phyloP scores from a whole-genome alignment of 1,284 basidiomycete species.

The Fomitiporia mediterranea region DNA sequence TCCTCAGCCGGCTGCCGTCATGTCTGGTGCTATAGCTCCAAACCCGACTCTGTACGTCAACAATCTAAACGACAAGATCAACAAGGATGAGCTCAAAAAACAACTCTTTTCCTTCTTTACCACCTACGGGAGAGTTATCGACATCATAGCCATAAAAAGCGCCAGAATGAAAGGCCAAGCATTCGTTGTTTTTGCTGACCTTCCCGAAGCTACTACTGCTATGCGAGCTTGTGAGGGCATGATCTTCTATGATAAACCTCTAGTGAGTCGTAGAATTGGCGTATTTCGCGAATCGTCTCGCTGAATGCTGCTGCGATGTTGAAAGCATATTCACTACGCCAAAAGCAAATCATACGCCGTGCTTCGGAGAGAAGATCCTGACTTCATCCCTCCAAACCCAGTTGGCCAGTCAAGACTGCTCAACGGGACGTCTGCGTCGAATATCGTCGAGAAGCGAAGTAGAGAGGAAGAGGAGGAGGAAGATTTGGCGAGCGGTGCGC shows the following conservation, averaged over 20 bases:
- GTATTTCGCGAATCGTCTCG: not conserved
- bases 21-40: conserved; percentile 45
- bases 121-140: conserved; percentile 89
- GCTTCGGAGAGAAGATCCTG: conserved; percentile 65
- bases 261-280: conserved; percentile 57
- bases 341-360: conserved; percentile 84
- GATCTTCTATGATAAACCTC: conserved; percentile 87
- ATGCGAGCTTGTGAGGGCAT: conserved; percentile 89
- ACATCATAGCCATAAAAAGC: conserved; percentile 90
- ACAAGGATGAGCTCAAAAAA: conserved; percentile 84
- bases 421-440: conserved; percentile 19
- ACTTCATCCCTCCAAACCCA: conserved; percentile 66
- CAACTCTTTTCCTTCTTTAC: conserved; percentile 91
- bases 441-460: conserved; percentile 53
- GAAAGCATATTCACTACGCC: conserved; percentile 82
- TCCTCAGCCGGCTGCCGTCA: not conserved
- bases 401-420: conserved; percentile 38
- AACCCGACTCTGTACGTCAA: conserved; percentile 91
- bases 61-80: conserved; percentile 91
- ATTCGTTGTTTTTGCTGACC: conserved; percentile 92
- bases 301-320: conserved; percentile 3
- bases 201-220: conserved; percentile 84
- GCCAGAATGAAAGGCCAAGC: conserved; percentile 91
- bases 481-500: conserved; percentile 49
- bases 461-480: conserved; percentile 74